Conservation (phyloP, 148 eudicot species). For the Salicornia ramosissima region DNA sequence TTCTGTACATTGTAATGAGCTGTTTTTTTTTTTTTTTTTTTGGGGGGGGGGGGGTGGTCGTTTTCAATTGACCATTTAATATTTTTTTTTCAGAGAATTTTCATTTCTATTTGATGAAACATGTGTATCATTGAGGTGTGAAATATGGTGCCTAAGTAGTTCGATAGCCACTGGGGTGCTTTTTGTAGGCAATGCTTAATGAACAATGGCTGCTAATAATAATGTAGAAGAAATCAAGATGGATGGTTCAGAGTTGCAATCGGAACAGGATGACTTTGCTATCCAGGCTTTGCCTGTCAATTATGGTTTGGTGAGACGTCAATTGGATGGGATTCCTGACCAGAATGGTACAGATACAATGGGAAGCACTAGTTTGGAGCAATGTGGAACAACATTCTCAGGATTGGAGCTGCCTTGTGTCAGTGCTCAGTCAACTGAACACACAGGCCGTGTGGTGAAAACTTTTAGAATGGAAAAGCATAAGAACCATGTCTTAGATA, state of each 20-base stretch:
- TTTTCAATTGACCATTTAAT: not conserved
- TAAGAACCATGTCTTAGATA: slow-evolving; percentile 23
- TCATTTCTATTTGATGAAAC: not conserved
- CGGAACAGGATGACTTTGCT: slow-evolving; percentile 31
- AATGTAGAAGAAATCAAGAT: slow-evolving; percentile 19
- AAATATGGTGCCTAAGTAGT: slow-evolving; percentile 4
- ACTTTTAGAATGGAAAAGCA: slow-evolving; percentile 14
- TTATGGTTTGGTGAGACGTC: slow-evolving; percentile 19
- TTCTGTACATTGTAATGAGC: not conserved
- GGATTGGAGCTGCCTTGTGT: slow-evolving; percentile 20
- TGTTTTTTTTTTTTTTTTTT: not conserved
- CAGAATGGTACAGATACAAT: slow-evolving; percentile 5
- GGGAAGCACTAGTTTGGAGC: slow-evolving; percentile 21
- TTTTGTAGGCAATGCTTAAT: not conserved
- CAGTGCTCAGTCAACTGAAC: slow-evolving; percentile 18
- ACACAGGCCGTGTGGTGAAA: slow-evolving; percentile 14
- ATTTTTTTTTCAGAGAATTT: not conserved
- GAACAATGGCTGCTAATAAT: slow-evolving; percentile 19
- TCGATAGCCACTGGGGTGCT: slow-evolving; percentile 14
- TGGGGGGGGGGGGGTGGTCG: no score
- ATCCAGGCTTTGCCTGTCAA: slow-evolving; percentile 20
- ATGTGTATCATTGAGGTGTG: not conserved
- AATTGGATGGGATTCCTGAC: slow-evolving; percentile 20
- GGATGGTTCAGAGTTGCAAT: slow-evolving; percentile 28
- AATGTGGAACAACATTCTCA: slow-evolving; percentile 14